Base-by-base conservation (phyloP, 257 asterid species). In the Capsicum rhomboideum region DNA sequence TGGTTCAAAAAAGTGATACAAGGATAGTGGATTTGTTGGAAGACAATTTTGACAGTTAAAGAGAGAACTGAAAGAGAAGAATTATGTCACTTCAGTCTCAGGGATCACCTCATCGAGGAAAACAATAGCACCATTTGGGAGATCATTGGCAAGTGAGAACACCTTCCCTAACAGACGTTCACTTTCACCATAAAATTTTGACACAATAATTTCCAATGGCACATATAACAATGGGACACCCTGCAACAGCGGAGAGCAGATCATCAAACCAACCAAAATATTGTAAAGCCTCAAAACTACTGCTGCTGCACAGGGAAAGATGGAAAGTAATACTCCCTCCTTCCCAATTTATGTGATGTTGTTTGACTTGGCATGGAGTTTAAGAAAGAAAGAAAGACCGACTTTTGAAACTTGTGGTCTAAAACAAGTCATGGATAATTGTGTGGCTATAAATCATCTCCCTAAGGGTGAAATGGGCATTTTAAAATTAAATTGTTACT, bases 131-230 rank as follows among this genome's bases (percentile, higher is more conserved):
- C 99, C 99, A 59, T 90, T 90, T 52, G 92, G 90, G 80, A 97
- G 88, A 80, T 92, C 97, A 88, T 97, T 94, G 80, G 98, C 97
- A 61, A 94, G 97, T 29, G 98, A 91, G 89, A 97, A 97, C 63
- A 92, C 98, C 89, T 94, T 94, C 26, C 98, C 98, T 88, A 97
- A 67, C 87, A 94, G 85, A 66, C 97, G 98, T 85, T 96, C 99
- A 77, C 99, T 96, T 92, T 96, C 98, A 50, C 98, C 99, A 69
- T 92, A 97, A 86, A 90, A 97, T 83, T 97, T 97, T 55, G 98
- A 97, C 98, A 95, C 86, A 74, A 97, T 93, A 78, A 95, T 91
- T 88, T 97, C 99, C 91, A 95, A 82, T 46, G 99, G 99, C 83
- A 97, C 97, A 69, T 97, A 94, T 84, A 97, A 78, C 90, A 97